Base-by-base conservation (phyloP, 1,284 basidiomycete species). In the Ceratobasidium sp. region DNA sequence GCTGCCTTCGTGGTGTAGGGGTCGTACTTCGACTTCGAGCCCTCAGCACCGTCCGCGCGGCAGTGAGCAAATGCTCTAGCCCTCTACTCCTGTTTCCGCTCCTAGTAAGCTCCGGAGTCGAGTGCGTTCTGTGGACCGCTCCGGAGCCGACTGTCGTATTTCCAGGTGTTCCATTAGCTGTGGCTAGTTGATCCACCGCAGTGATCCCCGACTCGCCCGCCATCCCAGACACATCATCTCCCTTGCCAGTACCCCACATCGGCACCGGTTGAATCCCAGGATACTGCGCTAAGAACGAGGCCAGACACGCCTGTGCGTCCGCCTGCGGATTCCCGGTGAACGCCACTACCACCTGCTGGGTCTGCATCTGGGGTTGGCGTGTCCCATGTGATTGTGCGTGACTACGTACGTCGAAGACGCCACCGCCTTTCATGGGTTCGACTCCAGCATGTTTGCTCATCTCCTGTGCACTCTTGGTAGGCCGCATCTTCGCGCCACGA, bases 231-330 rank as follows among this genome's bases (percentile, higher is more conserved):
- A 44, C 44, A 27, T 29, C 31, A n/a, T 22, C 59, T 29, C 31
- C 48, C 41, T 36, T 63, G 1, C 56, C 53, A 53, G 48, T 14
- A 22, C 59, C 50, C 57, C 57, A 73, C 27, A 33, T 50, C 15
- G 71, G 59, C 22, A 33, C 36, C 19, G 71, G 71, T 29, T 41
- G 59, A 44, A 73, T 73, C 50, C 71, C 71, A 11, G 71, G 71
- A n/a, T 73, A 73, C 6, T 73, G 71, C 45, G 59, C 57, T 33
- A 73, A 57, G 59, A 73, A 73, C 41, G 71, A 73, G n/a, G 57
- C 71, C 48, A 73, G 53, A 36, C 71, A 73, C 4, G 59, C 71
- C 50, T 73, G 59, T 44, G 71, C 71, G n/a, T 73, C 71, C 29
- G 36, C 59, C 36, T 73, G 71, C 22, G 71, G 69, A 36, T 73